These are phyloP conservation scores for Penicillium capsulatum DNA, from an alignment of 2,329 filamentous ascomycete species.

Conservation along the genomic window DNA sequence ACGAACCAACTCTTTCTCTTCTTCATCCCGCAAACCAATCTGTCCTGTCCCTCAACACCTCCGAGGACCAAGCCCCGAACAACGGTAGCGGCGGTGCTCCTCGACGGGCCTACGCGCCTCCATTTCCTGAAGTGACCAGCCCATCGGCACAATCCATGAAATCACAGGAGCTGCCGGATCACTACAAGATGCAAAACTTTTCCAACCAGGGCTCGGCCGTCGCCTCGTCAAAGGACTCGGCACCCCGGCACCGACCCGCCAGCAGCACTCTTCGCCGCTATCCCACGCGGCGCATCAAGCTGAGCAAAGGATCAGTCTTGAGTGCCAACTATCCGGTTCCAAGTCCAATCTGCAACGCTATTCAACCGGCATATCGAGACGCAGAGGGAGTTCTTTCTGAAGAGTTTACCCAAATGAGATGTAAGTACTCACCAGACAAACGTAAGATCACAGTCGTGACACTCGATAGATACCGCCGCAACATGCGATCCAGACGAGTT, in stretches of 20 bases:
- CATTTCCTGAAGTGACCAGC: too few species aligned
- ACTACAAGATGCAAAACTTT: too few species aligned
- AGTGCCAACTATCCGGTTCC: constrained; percentile 12
- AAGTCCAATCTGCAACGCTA: constrained; percentile 12
- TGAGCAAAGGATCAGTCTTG: constrained; percentile 8
- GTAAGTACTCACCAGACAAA: constrained; percentile 1
- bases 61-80: too few species aligned
- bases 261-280: constrained; percentile 3
- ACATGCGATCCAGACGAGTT: constrained; percentile 14
- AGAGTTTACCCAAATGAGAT: constrained; percentile 11
- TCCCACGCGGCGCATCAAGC: constrained; percentile 10
- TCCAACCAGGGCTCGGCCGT: not conserved
- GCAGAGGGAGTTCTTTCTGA: constrained; percentile 3
- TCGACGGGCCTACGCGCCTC: too few species aligned
- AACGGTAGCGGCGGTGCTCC: too few species aligned
- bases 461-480: constrained; percentile 8
- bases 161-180: too few species aligned
- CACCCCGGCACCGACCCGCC: not conserved
- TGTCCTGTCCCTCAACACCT: too few species aligned
- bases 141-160: too few species aligned
- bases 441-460: not conserved
- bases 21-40: too few species aligned
- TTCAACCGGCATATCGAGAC: constrained; percentile 9
- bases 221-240: not conserved
- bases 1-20: too few species aligned